phyloP scores from a whole-genome alignment of 805 yeast species.

The Wickerhamomyces alni region DNA sequence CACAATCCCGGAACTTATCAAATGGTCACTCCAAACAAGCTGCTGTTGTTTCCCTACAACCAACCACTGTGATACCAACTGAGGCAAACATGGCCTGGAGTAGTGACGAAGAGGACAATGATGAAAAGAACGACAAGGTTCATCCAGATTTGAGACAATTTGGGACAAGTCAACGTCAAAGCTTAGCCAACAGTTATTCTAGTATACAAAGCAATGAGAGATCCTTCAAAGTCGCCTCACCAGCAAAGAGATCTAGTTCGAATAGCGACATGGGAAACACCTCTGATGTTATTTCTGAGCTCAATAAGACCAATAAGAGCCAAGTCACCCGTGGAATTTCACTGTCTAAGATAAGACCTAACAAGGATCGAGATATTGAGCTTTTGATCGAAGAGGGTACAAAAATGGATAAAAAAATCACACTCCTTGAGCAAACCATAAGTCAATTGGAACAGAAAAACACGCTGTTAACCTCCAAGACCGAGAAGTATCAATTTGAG shows the following conservation, averaged over 20 bases:
- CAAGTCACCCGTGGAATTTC: constrained; percentile 17
- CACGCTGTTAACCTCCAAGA: constrained; percentile 19
- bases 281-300: not conserved
- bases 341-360: constrained; percentile 16
- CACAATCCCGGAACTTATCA: not conserved
- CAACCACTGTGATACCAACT: constrained; percentile 74
- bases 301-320: not conserved
- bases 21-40: constrained; percentile 8
- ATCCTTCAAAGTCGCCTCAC: too few species aligned
- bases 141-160: not conserved
- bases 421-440: constrained; percentile 8
- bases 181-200: not conserved
- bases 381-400: constrained; percentile 40
- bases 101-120: constrained; percentile 70
- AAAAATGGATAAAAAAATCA: constrained; percentile 40
- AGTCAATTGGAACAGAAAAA: constrained; percentile 29
- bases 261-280: constrained; percentile 4
- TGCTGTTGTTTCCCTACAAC: constrained; percentile 39
- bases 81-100: constrained; percentile 86
- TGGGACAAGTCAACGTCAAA: not conserved
- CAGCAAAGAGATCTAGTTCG: not conserved
- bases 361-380: constrained; percentile 39
- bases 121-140: constrained; percentile 7
- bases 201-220: not conserved
- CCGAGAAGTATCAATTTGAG: constrained; percentile 21